Conservation (phyloP, 2,329 filamentous ascomycete genomes). For the Pseudovirgaria hyperparasitica region DNA sequence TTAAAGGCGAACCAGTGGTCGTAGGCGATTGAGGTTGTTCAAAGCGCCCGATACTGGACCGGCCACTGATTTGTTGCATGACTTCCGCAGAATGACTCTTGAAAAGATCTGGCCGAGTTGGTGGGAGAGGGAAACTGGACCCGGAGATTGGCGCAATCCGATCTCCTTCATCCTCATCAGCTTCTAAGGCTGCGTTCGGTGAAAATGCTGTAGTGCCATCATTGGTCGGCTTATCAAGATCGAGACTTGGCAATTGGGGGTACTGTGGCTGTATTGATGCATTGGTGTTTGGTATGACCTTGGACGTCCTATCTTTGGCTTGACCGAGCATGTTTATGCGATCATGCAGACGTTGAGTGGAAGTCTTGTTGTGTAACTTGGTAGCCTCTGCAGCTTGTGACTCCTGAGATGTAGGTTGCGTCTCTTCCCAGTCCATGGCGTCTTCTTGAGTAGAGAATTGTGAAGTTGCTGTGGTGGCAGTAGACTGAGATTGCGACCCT, state of each 20-base stretch:
- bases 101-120: constrained; percentile 36
- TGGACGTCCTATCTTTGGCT: constrained; percentile 29
- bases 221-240: constrained; percentile 11
- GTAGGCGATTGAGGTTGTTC: constrained; percentile 34
- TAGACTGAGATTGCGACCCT: constrained; percentile 22
- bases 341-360: constrained; percentile 86
- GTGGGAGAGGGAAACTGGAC: constrained; percentile 22
- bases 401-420: constrained; percentile 21
- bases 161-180: constrained; percentile 34
- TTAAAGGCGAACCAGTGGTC: constrained; percentile 20
- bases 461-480: too few species aligned
- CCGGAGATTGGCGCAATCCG: constrained; percentile 48
- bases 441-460: too few species aligned
- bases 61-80: constrained; percentile 43
- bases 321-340: constrained; percentile 68
- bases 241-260: constrained; percentile 21
- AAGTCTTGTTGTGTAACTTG: constrained; percentile 66
- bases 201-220: constrained; percentile 4
- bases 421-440: constrained; percentile 39
- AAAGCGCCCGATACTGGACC: constrained; percentile 29
- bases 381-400: constrained; percentile 39
- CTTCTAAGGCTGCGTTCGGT: constrained; percentile 5
- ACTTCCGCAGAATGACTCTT: constrained; percentile 52
- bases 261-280: constrained; percentile 24
- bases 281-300: constrained; percentile 31